Evolutionary conservation across 192 early-diverging fungal species (phyloP).

Genomic region (Physocladia obscura): DNA sequence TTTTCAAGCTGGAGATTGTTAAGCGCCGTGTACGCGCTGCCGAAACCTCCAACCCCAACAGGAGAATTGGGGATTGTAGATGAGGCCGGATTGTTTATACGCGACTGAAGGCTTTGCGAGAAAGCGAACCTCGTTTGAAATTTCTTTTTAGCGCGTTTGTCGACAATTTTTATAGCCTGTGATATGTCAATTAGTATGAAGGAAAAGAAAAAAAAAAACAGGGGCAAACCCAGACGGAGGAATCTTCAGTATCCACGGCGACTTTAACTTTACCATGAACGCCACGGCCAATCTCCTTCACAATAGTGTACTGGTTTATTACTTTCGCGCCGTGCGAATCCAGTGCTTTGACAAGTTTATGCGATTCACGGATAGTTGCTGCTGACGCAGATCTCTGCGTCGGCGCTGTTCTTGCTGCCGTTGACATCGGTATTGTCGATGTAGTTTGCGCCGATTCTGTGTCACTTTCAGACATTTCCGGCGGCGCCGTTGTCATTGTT

Average conservation of each 20-base stretch:
- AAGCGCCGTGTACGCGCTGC: constrained; percentile 22
- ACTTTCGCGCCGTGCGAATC: constrained; percentile 91
- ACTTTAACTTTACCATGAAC: constrained; percentile 97
- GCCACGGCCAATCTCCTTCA: constrained; percentile 87
- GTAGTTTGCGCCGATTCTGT: too few relatives aligned
- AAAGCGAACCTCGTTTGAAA: constrained; percentile 47
- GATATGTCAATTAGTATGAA: neutral
- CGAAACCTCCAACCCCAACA: too few relatives aligned
- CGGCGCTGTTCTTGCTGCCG: too few relatives aligned
- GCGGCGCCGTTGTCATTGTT: too few relatives aligned
- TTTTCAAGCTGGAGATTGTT: constrained; percentile 70
- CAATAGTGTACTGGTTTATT: constrained; percentile 93
- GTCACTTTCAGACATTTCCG: too few relatives aligned
- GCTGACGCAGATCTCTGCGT: too few relatives aligned
- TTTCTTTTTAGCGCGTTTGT: constrained; percentile 57
- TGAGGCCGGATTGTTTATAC: neutral
- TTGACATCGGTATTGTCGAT: too few relatives aligned
- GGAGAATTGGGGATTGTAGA: neutral
- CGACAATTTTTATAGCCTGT: constrained; percentile 70
- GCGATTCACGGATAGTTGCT: neutral
- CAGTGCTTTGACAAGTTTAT: constrained; percentile 73
- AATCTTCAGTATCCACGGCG: constrained; percentile 75
- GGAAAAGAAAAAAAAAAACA: constrained; percentile 8
- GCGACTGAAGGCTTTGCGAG: constrained; percentile 51
- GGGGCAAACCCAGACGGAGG: constrained; percentile 69